Base-by-base conservation (phyloP, 2,329 filamentous ascomycete species). In the Paraphoma sp. region DNA sequence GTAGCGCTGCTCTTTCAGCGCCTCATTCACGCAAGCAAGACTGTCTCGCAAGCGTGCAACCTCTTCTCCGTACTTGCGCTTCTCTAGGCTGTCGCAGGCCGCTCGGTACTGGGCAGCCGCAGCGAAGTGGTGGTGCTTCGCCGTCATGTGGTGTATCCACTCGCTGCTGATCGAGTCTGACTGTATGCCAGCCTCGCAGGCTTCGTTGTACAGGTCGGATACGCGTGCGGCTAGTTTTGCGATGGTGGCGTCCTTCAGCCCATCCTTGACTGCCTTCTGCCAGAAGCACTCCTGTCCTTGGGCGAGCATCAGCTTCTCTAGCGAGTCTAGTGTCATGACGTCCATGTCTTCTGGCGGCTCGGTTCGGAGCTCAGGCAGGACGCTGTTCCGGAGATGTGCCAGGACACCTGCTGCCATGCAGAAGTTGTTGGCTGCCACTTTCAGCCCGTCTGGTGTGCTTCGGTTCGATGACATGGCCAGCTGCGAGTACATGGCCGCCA, bases 251-350 rank as follows among this genome's bases (percentile, higher is more conserved):
- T 99, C 95, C 75, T 96, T 97, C 79, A 97, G 87, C 23, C 89
- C 88, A 73, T 97, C 94, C 81, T 96, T 93, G 56, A 96, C 93
- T 0, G 95, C 94, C 75, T 97, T 98, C 67, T 95, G 90, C 95
- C 95, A 99, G 77, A 95, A 98, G 74, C 93, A 98, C 79, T 99
- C 95, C 73, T 99, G 95, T 29, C 90, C 93, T 74, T 99, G 93
- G 1, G 93, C 94, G 9, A 99, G 84, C 74, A 96, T 87, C 30
- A 99, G 83, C 74, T 94, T 87, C 65, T 91, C 86, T 45, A 98
- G 79, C 50, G 91, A 92, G 68, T 94, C 90, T 46, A 99, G 82
- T 0, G 93, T 97, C 70, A 91, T 86, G 48, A 87, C 84, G 68
- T 99, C 95, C 93, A 99, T 96, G 73, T 99, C 95, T 73, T 98